Conservation (phyloP, 2,329 filamentous ascomycete genomes). For the Epichloe gansuensis region DNA sequence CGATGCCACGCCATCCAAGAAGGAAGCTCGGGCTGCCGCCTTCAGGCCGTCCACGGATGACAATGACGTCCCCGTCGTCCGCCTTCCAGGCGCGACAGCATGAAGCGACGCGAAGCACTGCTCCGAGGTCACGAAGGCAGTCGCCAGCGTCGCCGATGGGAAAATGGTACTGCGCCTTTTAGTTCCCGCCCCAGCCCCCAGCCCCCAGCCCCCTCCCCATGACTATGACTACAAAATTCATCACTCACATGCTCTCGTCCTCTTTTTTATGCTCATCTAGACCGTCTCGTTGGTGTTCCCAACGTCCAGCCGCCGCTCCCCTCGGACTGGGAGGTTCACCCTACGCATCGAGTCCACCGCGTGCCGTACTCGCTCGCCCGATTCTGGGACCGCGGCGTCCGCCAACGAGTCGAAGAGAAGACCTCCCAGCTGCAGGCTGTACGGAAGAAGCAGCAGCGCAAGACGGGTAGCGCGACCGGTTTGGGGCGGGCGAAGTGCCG, state of each 20-base stretch:
- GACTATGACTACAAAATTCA: background rate
- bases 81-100: constrained; percentile 40
- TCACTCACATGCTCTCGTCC: background rate
- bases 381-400: constrained; percentile 57
- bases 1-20: constrained; percentile 22
- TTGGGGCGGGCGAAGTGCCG: constrained; percentile 50
- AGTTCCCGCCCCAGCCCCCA: background rate
- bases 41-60: constrained; percentile 12
- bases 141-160: constrained; percentile 77
- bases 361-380: constrained; percentile 85
- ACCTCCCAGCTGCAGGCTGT: constrained; percentile 26
- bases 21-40: constrained; percentile 10
- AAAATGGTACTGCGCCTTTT: constrained; percentile 55
- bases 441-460: constrained; percentile 35
- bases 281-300: constrained; percentile 76
- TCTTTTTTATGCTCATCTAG: constrained; percentile 30
- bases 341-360: constrained; percentile 64
- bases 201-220: no score
- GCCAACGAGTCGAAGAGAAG: constrained; percentile 38
- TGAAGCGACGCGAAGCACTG: constrained; percentile 56
- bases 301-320: constrained; percentile 73
- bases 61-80: constrained; percentile 31
- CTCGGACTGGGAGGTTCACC: constrained; percentile 69
- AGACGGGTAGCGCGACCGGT: constrained; percentile 27
- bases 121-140: constrained; percentile 87